phyloP scores from a whole-genome alignment of 768 basidiomycete genomes.

The Naganishia antarctica region DNA sequence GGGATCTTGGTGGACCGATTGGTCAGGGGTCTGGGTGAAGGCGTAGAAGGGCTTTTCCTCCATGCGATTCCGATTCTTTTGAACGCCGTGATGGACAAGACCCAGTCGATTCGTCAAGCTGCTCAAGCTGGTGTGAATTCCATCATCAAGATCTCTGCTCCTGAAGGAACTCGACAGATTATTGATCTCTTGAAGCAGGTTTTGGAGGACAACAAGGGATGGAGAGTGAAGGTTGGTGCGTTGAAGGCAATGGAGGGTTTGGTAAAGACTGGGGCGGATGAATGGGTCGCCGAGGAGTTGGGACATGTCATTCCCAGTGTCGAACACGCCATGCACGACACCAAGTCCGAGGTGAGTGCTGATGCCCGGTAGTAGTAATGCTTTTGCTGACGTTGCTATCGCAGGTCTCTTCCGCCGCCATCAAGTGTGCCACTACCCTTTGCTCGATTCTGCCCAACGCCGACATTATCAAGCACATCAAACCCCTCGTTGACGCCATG shows the following conservation, averaged over 20 bases:
- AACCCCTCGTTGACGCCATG: conserved; percentile 81
- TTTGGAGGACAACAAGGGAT: conserved; percentile 73
- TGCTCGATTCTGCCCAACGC: conserved; percentile 89
- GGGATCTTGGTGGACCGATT: conserved; percentile 47
- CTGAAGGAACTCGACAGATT: conserved; percentile 66
- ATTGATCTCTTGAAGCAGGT: conserved; percentile 60
- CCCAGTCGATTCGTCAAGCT: conserved; percentile 78
- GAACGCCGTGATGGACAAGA: conserved; percentile 85
- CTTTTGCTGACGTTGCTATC: too few species aligned
- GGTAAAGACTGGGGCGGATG: conserved; percentile 53
- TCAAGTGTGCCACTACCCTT: conserved; percentile 81
- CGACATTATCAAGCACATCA: conserved; percentile 83
- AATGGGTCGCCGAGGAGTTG: conserved; percentile 77
- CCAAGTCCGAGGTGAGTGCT: conserved; percentile 79
- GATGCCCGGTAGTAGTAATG: too few species aligned
- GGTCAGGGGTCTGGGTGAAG: conserved; percentile 51
- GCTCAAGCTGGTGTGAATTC: conserved; percentile 75
- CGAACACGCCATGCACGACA: conserved; percentile 90
- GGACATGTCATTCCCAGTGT: conserved; percentile 77
- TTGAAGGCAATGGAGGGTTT: conserved; percentile 77
- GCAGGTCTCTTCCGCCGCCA: conserved; percentile 77
- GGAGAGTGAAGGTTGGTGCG: conserved; percentile 89
- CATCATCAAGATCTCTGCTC: conserved; percentile 75
- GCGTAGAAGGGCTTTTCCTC: conserved; percentile 69
- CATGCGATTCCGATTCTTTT: conserved; percentile 65